Evolutionary conservation across 768 basidiomycete genomes (phyloP).

Genomic region (Tubosaeta brunneosetosa): DNA sequence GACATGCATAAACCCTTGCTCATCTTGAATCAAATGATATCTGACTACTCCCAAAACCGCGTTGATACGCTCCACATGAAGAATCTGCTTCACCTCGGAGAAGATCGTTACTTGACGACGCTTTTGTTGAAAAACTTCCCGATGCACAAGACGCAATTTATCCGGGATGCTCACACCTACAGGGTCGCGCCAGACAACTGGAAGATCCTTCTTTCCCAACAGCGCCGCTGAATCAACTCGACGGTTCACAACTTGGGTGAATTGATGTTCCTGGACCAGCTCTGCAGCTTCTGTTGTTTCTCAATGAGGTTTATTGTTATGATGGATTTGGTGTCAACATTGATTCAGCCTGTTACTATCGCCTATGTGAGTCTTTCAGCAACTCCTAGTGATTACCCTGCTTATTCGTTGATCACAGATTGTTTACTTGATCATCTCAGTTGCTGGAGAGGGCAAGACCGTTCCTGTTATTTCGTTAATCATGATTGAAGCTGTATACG

Average conservation of each 20-base stretch:
- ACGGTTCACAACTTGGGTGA: conserved; percentile 97
- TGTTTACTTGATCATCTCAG: conserved; percentile 81
- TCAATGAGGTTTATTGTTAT: conserved; percentile 98
- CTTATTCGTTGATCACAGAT: conserved; percentile 45
- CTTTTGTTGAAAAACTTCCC: conserved; percentile 95
- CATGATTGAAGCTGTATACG: conserved; percentile 93
- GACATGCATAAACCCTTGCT: conserved; percentile 95
- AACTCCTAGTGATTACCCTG: neutral
- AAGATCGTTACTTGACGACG: conserved; percentile 98
- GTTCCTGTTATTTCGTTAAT: conserved; percentile 82
- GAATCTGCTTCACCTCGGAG: conserved; percentile 94
- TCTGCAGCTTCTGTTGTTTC: conserved; percentile 98
- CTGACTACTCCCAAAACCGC: conserved; percentile 94
- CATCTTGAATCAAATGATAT: conserved; percentile 84
- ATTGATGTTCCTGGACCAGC: conserved; percentile 82
- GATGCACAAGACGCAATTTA: conserved; percentile 89
- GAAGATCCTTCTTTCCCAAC: conserved; percentile 89
- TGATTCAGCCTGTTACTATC: conserved; percentile 82
- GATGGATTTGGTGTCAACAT: conserved; percentile 87
- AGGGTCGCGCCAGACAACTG: conserved; percentile 96
- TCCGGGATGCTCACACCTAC: conserved; percentile 88
- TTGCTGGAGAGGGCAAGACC: conserved; percentile 56
- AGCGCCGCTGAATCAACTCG: conserved; percentile 99
- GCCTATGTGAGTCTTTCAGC: conserved; percentile 64
- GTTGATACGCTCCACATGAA: conserved; percentile 99